Base-by-base conservation (phyloP, 2,329 filamentous ascomycete species). In the Graphilbum fragrans region DNA sequence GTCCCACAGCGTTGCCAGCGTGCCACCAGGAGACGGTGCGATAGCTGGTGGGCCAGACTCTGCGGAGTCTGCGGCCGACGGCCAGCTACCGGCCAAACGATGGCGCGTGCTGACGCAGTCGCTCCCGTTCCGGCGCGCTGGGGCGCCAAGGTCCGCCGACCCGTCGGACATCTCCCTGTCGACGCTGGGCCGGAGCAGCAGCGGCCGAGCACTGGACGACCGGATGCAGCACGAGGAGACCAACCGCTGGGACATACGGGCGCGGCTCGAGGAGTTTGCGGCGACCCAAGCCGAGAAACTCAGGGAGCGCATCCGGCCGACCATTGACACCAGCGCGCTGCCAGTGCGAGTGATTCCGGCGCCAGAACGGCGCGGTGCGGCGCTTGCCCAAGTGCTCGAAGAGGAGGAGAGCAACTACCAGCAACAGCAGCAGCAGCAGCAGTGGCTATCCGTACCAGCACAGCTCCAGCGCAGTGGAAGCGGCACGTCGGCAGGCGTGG, bases 281-380 rank as follows among this genome's bases (percentile, higher is more conserved):
- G 72, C 65, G 1, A 67, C 64, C 8, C 74, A 80, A 46, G 77
- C 74, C 1, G 76, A 80, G 47, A 71, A 65, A 52, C 55, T 80
- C 6, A 63, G 74, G 10, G 75, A 80, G 41, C 67, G 62, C 43
- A 64, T 77, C 37, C 63, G 69, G 11, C 67, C 74, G 10, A 68
- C 66, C 1, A 64, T 68, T 1, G 67, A 73, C 49, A 73, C 68
- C 2, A 69, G 70, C 18, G 69, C 66, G 45, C 58, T 80, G 17
- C 74, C 75, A 2, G 67, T 76, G 2, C 74, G 65, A 17, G 67
- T 78, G 8, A 78, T 81, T 14, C 76, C 77, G 3, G 74, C 77
- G 1, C 77, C 77, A 17, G 66, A 69, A 29, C 66, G 77, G n/a
- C 62, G 66, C 43, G 73, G 74, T 5, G 66, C 69, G 0, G 70